These are phyloP conservation scores for Cenchrus fungigraminus DNA, from an alignment of 176 grass and related monocot genomes.

Conservation along the genomic window DNA sequence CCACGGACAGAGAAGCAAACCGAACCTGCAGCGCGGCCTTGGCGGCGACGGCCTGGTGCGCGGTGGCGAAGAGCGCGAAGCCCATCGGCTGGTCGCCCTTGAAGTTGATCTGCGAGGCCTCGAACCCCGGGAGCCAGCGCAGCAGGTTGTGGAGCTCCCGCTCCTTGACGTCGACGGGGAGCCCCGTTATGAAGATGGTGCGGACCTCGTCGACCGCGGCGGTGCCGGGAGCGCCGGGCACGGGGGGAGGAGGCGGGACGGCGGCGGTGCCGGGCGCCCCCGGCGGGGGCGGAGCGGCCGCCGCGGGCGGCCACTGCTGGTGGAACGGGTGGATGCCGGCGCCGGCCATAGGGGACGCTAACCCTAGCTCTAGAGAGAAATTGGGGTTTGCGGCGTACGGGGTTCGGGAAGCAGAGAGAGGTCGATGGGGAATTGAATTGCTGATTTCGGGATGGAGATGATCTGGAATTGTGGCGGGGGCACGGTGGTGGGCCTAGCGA, in stretches of 20 bases:
- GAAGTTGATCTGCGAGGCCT: conserved; percentile 96
- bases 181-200: conserved; percentile 94
- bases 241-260: conserved; percentile 49
- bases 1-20: neutral
- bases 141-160: conserved; percentile 95
- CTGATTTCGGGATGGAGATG: neutral
- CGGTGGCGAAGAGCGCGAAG: conserved; percentile 91
- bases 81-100: conserved; percentile 98
- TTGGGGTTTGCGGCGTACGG: neutral
- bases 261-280: conserved; percentile 32
- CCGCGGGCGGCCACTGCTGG: conserved; percentile 77
- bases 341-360: conserved; percentile 63
- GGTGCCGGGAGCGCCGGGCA: conserved; percentile 43
- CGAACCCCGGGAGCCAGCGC: conserved; percentile 96
- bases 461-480: no score
- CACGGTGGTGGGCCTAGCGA: no score
- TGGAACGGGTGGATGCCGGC: conserved; percentile 92
- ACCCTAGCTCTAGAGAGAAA: conserved; percentile 34
- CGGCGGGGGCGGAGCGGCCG: conserved; percentile 38
- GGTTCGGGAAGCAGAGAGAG: neutral
- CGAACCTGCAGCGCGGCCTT: conserved; percentile 85
- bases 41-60: conserved; percentile 75
- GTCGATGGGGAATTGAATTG: neutral
- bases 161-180: conserved; percentile 94
- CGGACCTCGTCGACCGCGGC: conserved; percentile 76